Evolutionary conservation across 129 eudicot genomes (phyloP).

Genomic region (Smallanthus sonchifolius): DNA sequence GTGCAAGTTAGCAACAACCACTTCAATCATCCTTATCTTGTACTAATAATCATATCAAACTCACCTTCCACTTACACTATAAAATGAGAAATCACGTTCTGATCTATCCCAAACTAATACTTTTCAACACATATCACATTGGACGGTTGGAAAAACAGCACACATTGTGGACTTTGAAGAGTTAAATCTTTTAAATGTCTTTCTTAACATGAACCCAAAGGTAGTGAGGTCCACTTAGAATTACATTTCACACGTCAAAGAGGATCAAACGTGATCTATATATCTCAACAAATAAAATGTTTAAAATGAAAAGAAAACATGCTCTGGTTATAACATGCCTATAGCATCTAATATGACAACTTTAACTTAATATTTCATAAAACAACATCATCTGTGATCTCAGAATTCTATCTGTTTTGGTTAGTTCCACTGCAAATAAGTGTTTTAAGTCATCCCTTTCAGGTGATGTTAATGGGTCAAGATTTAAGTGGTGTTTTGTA

Average conservation of each 20-base stretch:
- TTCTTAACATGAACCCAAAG: slow-evolving; percentile 2
- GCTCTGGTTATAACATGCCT: background rate
- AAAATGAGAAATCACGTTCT: slow-evolving; percentile 12
- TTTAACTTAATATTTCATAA: slow-evolving; percentile 1
- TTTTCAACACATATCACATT: slow-evolving; percentile 14
- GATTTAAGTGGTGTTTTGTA: background rate
- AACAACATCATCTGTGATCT: slow-evolving; percentile 5
- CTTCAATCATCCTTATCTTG: slow-evolving; percentile 15
- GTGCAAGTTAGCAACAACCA: slow-evolving; percentile 13
- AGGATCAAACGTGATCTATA: slow-evolving; percentile 11
- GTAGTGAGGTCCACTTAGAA: slow-evolving; percentile 16
- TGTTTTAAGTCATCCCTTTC: background rate
- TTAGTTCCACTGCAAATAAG: background rate
- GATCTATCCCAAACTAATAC: slow-evolving; percentile 19
- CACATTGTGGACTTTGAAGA: slow-evolving; percentile 13
- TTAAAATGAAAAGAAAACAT: background rate
- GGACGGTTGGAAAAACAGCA: slow-evolving; percentile 9
- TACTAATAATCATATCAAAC: slow-evolving; percentile 18
- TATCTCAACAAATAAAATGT: background rate
- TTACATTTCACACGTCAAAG: slow-evolving; percentile 1
- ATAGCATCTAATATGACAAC: background rate
- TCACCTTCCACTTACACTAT: slow-evolving; percentile 24
- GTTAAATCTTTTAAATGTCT: background rate
- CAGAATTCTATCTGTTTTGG: background rate
- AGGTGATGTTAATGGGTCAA: slow-evolving; percentile 1